Percentiles rank a stretch among this genome's conserved stretches.
These are phyloP conservation scores for Huntiella abstrusa DNA, from an alignment of 2,329 filamentous ascomycete species.

Conservation along the genomic window DNA sequence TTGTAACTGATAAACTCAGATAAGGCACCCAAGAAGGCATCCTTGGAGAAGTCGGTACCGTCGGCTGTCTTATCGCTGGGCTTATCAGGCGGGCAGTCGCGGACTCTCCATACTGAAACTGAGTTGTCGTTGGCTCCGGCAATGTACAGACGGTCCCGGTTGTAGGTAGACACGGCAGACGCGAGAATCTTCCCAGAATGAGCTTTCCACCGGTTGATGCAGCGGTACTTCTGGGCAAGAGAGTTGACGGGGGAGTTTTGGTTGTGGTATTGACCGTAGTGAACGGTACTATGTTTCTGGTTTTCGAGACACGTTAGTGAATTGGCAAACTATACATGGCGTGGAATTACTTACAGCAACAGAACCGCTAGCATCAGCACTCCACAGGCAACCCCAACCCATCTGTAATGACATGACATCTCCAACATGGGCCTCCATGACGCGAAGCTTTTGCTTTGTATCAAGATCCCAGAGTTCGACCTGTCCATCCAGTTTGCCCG, in stretches of 20 bases:
- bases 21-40: slow-evolving; percentile 50
- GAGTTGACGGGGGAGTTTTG: slow-evolving; percentile 22
- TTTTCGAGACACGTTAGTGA: not conserved
- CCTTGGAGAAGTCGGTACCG: slow-evolving; percentile 14
- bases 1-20: slow-evolving; percentile 80
- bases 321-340: not conserved
- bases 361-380: slow-evolving; percentile 73
- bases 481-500: slow-evolving; percentile 69
- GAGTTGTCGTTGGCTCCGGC: slow-evolving; percentile 87
- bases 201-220: slow-evolving; percentile 58
- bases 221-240: slow-evolving; percentile 66
- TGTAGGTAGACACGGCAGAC: slow-evolving; percentile 54
- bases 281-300: slow-evolving; percentile 47
- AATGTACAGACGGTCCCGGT: slow-evolving; percentile 65
- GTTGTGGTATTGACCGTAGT: slow-evolving; percentile 38
- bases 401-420: slow-evolving; percentile 79
- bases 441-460: slow-evolving; percentile 73
- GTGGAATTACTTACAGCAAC: slow-evolving; percentile 43
- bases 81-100: slow-evolving; percentile 21
- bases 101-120: slow-evolving; percentile 72
- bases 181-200: slow-evolving; percentile 77
- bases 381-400: slow-evolving; percentile 70
- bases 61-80: slow-evolving; percentile 21
- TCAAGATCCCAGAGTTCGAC: slow-evolving; percentile 96
- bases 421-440: slow-evolving; percentile 60